Evolutionary conservation across 805 yeast species (phyloP), one percentile per base, ranked within the genome.

Genomic region (Jamesozyma rosinii): DNA sequence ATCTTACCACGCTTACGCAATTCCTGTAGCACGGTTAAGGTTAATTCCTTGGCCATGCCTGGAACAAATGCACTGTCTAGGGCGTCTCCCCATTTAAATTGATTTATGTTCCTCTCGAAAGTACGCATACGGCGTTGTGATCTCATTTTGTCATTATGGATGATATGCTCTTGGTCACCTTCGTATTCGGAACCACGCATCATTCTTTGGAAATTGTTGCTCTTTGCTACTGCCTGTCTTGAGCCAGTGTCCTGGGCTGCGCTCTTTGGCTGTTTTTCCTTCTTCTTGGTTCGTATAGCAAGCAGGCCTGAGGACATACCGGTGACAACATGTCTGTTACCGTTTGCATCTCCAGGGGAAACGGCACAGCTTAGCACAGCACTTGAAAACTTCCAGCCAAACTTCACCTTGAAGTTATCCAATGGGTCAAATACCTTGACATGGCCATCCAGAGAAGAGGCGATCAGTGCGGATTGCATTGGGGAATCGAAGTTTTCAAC

Each of bases 321-420:
- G 14, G 92, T 85, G 31, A 86, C 96, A 50, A 92, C 74, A 68
- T 92, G 97, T 66, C 84, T 83, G 53, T 63, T 63, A 33, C 62
- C 63, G 43, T 57, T 59, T 4, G 61, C 57, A 37, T 52, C 59
- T 29, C 61, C 71, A 22, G 97, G 97, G 8, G 96, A 86, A 10
- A 86, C 82, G 13, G 89, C 97, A 59, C 95, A 80, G 54, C 86
- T 72, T 52, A 92, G 69, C 0, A 92, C 96, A 33, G 95, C 95
- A 20, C 90, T 87, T 30, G 96, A 95, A 58, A 84, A 90, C 65
- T 89, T 90, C 97, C 97, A 90, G 39, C 97, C 97, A 60, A 88
- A 90, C 61, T 83, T 85, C 47, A 90, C 95, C 47, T 82, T 83
- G 86, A 90, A 89, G 53, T 76, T 74, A 19, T 81, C 74, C 22